These are phyloP conservation scores for Zygoascus hellenicus DNA, from an alignment of 1,139 yeast genomes.

Conservation along the genomic window DNA sequence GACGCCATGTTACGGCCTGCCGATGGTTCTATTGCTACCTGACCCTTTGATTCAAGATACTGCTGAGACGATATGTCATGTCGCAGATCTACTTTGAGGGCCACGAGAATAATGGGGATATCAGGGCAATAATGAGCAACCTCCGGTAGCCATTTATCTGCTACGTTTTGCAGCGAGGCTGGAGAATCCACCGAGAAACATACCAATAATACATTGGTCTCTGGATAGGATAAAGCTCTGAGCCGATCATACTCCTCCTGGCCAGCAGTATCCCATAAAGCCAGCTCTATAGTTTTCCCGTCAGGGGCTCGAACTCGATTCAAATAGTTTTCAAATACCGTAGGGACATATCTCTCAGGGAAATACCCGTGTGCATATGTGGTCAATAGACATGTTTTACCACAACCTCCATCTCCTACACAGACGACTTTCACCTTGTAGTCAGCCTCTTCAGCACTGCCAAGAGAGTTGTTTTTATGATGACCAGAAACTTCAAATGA, in stretches of 20 bases:
- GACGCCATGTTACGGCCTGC: constrained; percentile 90
- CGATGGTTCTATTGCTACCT: constrained; percentile 77
- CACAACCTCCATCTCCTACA: constrained; percentile 95
- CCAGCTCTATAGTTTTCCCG: constrained; percentile 59
- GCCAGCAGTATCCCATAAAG: constrained; percentile 93
- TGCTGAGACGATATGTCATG: constrained; percentile 86
- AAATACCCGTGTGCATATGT: constrained; percentile 76
- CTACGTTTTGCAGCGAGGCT: constrained; percentile 95
- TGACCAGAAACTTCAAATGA: neutral
- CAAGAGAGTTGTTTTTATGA: neutral
- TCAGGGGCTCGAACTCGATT: constrained; percentile 55
- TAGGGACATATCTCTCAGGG: constrained; percentile 77
- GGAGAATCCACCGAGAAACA: constrained; percentile 95
- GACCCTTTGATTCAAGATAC: constrained; percentile 82
- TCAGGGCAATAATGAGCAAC: constrained; percentile 98
- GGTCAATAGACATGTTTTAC: constrained; percentile 80
- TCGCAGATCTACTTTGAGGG: constrained; percentile 91
- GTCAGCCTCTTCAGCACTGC: constrained; percentile 15
- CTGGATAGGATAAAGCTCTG: constrained; percentile 94
- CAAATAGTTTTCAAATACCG: constrained; percentile 81
- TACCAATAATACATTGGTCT: constrained; percentile 90
- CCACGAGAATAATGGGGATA: constrained; percentile 91
- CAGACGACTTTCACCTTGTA: constrained; percentile 46
- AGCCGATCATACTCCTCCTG: constrained; percentile 98
- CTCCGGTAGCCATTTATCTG: constrained; percentile 98